phyloP scores from a whole-genome alignment of 1,284 basidiomycete species.

The Golubevia sp. region DNA sequence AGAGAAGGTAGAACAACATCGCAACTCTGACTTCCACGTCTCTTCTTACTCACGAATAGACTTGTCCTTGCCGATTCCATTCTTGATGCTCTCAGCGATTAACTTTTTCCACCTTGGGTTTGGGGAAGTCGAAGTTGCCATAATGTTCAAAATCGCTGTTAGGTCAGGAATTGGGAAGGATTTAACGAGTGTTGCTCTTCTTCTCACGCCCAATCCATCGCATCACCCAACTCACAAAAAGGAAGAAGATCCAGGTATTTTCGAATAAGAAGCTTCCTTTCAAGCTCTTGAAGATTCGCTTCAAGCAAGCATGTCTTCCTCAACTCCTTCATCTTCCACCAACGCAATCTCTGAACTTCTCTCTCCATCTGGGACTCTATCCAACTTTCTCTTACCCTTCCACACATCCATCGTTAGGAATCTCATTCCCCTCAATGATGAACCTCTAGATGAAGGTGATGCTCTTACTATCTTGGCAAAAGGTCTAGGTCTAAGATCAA shows the following conservation, averaged over 20 bases:
- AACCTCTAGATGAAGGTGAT: slow-evolving; percentile 44
- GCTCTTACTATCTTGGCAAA: slow-evolving; percentile 64
- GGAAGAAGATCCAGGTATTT: too few relatives aligned
- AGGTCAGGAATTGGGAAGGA: too few relatives aligned
- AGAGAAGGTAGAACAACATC: too few relatives aligned
- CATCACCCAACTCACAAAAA: too few relatives aligned
- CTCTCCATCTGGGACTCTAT: not conserved
- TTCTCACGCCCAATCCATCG: too few relatives aligned
- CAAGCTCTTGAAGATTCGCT: too few relatives aligned
- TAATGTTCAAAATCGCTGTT: too few relatives aligned
- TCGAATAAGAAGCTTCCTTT: too few relatives aligned
- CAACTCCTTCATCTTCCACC: too few relatives aligned
- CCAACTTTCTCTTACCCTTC: slow-evolving; percentile 37
- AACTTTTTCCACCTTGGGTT: slow-evolving; percentile 47
- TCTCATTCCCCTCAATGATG: slow-evolving; percentile 38
- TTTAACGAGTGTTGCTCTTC: too few relatives aligned
- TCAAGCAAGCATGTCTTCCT: too few relatives aligned
- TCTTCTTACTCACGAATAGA: slow-evolving; percentile 15
- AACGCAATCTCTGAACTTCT: not conserved
- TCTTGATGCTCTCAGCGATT: slow-evolving; percentile 26
- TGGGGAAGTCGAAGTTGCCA: slow-evolving; percentile 30
- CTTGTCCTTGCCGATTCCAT: slow-evolving; percentile 43
- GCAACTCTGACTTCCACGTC: not conserved
- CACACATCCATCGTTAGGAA: slow-evolving; percentile 44
- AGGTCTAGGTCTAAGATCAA: slow-evolving; percentile 48